phyloP scores from a whole-genome alignment of 2,329 filamentous ascomycete genomes.

The Penicillium freii region DNA sequence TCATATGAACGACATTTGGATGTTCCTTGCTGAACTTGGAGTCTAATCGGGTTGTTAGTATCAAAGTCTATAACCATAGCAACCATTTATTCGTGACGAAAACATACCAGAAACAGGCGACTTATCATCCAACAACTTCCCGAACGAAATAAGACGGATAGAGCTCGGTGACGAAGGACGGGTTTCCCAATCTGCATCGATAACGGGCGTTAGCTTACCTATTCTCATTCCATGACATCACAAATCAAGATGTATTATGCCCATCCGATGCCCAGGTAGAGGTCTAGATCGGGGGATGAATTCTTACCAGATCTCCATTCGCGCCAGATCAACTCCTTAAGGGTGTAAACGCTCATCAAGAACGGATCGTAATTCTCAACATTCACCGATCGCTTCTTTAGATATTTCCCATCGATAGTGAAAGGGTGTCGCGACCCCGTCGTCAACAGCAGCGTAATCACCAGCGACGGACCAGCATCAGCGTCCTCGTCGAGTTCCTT shows the following conservation, averaged over 20 bases:
- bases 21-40: constrained; percentile 72
- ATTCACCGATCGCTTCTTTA: constrained; percentile 74
- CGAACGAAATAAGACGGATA: constrained; percentile 89
- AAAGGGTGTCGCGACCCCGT: constrained; percentile 84
- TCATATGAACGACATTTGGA: constrained; percentile 92
- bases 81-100: not conserved
- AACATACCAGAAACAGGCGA: constrained; percentile 73
- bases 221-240: not conserved
- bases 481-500: constrained; percentile 41
- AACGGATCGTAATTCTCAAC: constrained; percentile 78
- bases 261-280: not conserved
- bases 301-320: constrained; percentile 76
- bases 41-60: constrained; percentile 52
- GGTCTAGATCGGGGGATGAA: not conserved
- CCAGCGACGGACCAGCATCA: constrained; percentile 37
- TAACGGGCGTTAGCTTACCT: not conserved
- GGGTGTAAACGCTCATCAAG: constrained; percentile 85
- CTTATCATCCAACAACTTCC: constrained; percentile 87
- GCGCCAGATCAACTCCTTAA: constrained; percentile 89
- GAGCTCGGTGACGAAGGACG: constrained; percentile 82
- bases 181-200: constrained; percentile 70
- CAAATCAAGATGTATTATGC: not conserved
- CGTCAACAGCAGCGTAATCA: constrained; percentile 78
- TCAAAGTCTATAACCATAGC: constrained; percentile 2
- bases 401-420: constrained; percentile 82